A percentile compares a stretch with the other conserved stretches of the same genome.
phyloP scores from a whole-genome alignment of 2,329 filamentous ascomycete species.

The Cyclaneusma minus region DNA sequence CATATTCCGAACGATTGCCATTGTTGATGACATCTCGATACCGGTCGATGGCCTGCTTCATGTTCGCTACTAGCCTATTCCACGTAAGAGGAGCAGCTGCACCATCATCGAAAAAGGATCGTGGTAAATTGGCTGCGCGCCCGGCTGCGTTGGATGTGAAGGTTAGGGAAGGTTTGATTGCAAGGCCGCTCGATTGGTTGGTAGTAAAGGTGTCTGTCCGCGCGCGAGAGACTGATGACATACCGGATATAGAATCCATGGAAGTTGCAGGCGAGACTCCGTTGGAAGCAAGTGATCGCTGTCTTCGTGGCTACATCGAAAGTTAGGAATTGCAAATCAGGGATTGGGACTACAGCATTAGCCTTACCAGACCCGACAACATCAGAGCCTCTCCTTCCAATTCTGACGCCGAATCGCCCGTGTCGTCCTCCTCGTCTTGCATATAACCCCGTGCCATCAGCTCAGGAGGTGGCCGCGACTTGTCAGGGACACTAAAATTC shows the following conservation, averaged over 20 bases:
- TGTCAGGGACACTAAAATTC: conserved; percentile 77
- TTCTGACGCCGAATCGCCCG: conserved; percentile 69
- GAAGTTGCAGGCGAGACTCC: conserved; percentile 76
- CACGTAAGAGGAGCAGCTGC: conserved; percentile 68
- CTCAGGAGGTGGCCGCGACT: conserved; percentile 78
- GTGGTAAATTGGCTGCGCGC: conserved; percentile 41
- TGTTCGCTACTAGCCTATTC: conserved; percentile 80
- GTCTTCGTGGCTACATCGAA: conserved; percentile 35
- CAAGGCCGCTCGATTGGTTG: conserved; percentile 16
- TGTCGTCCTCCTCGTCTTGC: conserved; percentile 74
- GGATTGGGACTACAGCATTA: conserved; percentile 42
- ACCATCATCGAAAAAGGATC: conserved; percentile 85
- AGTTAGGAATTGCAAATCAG: conserved; percentile 6
- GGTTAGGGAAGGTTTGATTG: conserved; percentile 43
- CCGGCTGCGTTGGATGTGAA: conserved; percentile 14
- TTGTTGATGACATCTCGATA: conserved; percentile 83
- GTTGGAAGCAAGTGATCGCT: conserved; percentile 41
- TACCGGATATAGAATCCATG: conserved; percentile 73
- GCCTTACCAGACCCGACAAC: conserved; percentile 49
- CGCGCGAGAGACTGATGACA: conserved; percentile 41
- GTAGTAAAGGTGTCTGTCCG: conserved; percentile 40
- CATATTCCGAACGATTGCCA: conserved; percentile 76
- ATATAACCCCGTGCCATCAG: conserved; percentile 73
- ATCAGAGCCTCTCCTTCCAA: conserved; percentile 63
- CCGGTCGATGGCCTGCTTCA: conserved; percentile 77